Base-by-base conservation (phyloP, 2,329 filamentous ascomycete species). In the Cercospora brassicicola region DNA sequence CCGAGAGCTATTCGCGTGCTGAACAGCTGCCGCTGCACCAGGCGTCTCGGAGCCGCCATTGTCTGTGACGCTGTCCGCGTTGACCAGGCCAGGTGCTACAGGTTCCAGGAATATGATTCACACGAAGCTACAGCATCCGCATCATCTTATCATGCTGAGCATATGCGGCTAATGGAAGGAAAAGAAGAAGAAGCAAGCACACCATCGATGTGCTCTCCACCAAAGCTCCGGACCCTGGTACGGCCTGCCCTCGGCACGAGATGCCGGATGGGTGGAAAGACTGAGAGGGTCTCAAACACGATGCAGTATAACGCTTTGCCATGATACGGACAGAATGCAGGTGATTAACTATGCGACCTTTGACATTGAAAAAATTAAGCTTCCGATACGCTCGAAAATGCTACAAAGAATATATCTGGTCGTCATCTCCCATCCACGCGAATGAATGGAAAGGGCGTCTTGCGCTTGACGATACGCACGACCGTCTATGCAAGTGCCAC, bases 11-110 rank as follows among this genome's bases (percentile, higher is more conserved):
- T 39, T 64, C 67, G 68, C 3, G 64, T 63, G 69, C 63, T 68
- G 67, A 20, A 33, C n/a, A 18, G 67, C 65, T 42, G 71, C 18
- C 72, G 68, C 36, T 72, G 73, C 5, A 69, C 64, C 42, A 70
- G 55, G 56, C 69, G 66, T 42, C 61, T 66, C 6, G 67, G 67
- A 42, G 61, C 57, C 30, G 66, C 63, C 71, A 72, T 84, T 0
- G 83, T 85, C 30, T 57, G 26, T 57, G 53, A 57, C 53, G 30
- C 30, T 57, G 26, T 9, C 26, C 26, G n/a, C 4, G 26, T 30
- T 30, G 53, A 13, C 53, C 30, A 6, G 23, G 5, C 26, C 13
- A 33, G 26, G 26, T 33, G 53, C 31, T 15, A 31, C 30, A 51
- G 45, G 20, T 23, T 13, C 11, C 45, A 26, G 4, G 45, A 8